A percentile compares a stretch with the other conserved stretches of the same genome.
These are phyloP conservation scores for Colletotrichum acutatum DNA, from an alignment of 2,329 filamentous ascomycete genomes.

Conservation along the genomic window DNA sequence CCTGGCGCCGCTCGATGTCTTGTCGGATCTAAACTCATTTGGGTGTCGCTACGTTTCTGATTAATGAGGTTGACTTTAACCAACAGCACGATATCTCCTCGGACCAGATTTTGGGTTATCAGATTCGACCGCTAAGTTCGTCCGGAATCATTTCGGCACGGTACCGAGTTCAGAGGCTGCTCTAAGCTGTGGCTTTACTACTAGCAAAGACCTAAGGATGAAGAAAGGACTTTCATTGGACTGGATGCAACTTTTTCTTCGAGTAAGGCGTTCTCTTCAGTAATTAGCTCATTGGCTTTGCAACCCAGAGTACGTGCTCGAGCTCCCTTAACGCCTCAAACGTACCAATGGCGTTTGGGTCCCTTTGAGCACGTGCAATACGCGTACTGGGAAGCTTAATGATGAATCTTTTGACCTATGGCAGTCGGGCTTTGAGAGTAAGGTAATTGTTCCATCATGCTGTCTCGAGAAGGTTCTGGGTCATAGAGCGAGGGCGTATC, in stretches of 20 bases:
- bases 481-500: too few species aligned
- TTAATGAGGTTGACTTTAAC: background rate
- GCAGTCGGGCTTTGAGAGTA: too few species aligned
- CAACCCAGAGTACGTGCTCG: background rate
- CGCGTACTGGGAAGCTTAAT: too few species aligned
- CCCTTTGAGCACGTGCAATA: too few species aligned
- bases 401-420: too few species aligned
- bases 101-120: background rate
- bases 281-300: background rate
- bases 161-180: background rate
- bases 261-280: background rate
- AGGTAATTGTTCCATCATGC: too few species aligned
- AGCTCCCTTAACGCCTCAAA: background rate
- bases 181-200: background rate
- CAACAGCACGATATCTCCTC: background rate
- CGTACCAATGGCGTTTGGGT: background rate
- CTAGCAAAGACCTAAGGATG: background rate
- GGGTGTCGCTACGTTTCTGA: too few species aligned
- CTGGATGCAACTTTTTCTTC: background rate
- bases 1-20: background rate
- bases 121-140: background rate
- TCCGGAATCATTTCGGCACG: background rate
- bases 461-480: too few species aligned
- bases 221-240: background rate
- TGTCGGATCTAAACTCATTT: background rate